A percentile compares a stretch with the other conserved stretches of the same genome.
Conservation (phyloP, 2,329 filamentous ascomycete genomes). For the Pseudopithomyces maydicus region DNA sequence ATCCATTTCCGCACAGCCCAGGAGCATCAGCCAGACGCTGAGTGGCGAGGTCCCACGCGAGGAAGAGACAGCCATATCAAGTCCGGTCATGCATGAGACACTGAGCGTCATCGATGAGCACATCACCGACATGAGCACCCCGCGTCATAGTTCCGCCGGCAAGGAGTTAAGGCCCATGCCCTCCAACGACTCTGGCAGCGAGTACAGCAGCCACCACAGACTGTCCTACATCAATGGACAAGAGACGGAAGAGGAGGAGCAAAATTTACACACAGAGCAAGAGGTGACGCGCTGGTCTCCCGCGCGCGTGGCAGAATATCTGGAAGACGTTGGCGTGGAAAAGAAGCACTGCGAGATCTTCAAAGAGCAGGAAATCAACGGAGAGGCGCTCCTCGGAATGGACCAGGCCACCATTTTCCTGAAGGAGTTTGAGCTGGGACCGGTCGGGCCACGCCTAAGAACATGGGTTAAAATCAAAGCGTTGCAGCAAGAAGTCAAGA, state of each 20-base stretch:
- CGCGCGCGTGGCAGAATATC: conserved; percentile 82
- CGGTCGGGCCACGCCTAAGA: conserved; percentile 85
- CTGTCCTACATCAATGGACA: conserved; percentile 92
- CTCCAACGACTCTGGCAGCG: conserved; percentile 79
- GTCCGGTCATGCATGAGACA: conserved; percentile 89
- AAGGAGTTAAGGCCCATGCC: conserved; percentile 54
- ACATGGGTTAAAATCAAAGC: conserved; percentile 97
- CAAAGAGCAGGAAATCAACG: conserved; percentile 91
- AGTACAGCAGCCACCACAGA: conserved; percentile 83
- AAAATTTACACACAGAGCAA: conserved; percentile 67
- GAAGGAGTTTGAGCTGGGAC: conserved; percentile 92
- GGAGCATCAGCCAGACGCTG: conserved; percentile 44
- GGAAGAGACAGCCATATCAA: conserved; percentile 54
- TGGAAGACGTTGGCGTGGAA: conserved; percentile 85
- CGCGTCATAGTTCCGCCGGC: conserved; percentile 57
- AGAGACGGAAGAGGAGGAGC: conserved; percentile 93
- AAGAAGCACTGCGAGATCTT: conserved; percentile 92
- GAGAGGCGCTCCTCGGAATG: conserved; percentile 91
- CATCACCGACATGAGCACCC: conserved; percentile 81
- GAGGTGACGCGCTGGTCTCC: conserved; percentile 83
- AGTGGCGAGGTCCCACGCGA: conserved; percentile 47
- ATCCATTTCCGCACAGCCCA: conserved; percentile 25
- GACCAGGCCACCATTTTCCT: conserved; percentile 94
- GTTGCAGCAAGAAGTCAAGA: conserved; percentile 83
- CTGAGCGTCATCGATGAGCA: conserved; percentile 96